Conservation (phyloP, 768 basidiomycete species). For the Hypholoma fasciculare region DNA sequence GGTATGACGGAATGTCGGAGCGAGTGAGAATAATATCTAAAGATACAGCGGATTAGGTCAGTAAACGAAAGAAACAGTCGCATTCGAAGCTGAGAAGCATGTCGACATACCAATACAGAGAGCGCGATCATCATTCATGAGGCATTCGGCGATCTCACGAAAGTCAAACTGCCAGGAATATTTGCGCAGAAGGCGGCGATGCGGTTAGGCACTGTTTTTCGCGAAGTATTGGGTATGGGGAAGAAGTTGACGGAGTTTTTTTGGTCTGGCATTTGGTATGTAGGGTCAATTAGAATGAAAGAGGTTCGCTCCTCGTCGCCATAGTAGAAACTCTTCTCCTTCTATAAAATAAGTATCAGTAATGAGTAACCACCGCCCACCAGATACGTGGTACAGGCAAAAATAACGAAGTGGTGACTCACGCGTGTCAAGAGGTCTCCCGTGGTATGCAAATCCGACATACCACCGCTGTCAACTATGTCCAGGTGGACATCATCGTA, state of each 20-base stretch:
- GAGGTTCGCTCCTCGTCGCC: conserved; percentile 20
- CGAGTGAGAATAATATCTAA: background rate
- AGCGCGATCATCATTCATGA: conserved; percentile 4
- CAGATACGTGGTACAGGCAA: background rate
- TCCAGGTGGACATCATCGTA: conserved; percentile 14
- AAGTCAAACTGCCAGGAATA: conserved; percentile 20
- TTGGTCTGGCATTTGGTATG: conserved; percentile 19
- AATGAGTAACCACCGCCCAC: no score
- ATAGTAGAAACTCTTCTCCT: conserved; percentile 15
- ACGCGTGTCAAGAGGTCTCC: conserved; percentile 17
- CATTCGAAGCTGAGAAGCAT: conserved; percentile 6
- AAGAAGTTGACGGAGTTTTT: conserved; percentile 27
- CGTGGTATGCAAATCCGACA: conserved; percentile 10
- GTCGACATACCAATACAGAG: conserved; percentile 18
- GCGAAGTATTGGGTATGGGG: conserved; percentile 21
- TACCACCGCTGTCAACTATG: conserved; percentile 12
- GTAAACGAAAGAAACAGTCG: conserved; percentile 7
- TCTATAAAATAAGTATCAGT: no score
- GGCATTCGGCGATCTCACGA: conserved; percentile 14
- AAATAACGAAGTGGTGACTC: conserved; percentile 8
- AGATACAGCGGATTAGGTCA: background rate
- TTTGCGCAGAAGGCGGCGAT: conserved; percentile 26
- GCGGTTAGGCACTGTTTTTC: conserved; percentile 18
- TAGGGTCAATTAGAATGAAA: conserved; percentile 21
- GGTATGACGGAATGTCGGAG: background rate